Evolutionary conservation across 2,329 filamentous ascomycete genomes (phyloP), one percentile per base, ranked within the genome.

Genomic region (Cladorrhinum sp.): DNA sequence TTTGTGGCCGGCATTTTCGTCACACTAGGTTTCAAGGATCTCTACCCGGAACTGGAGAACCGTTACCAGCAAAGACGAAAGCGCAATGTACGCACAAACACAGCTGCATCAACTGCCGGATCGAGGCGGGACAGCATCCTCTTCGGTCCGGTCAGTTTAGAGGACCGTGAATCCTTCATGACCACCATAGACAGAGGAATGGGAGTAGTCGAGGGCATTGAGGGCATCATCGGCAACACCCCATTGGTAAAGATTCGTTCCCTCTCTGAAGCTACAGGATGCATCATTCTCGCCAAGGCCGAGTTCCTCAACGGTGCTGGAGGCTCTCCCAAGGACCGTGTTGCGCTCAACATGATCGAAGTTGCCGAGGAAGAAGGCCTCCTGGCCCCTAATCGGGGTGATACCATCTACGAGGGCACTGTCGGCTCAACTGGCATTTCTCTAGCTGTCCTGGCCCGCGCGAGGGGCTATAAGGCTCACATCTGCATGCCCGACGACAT

Each of bases 401-500:
- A 99, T 74, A 96, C 91, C 49, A 92, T 99, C 70, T 99, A 98
- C 75, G 95, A 99, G 78, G 95, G 95, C 66, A 99, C 95, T 1
- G 93, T 96, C 16, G 95, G 95, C 62, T 96, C 91, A 72, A 99
- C 95, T 0, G 95, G 95, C 21, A 98, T 99, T 69, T 97, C 93
- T 16, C 82, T 99, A 9, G 95, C 95, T 2, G 91, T 91, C 0
- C 85, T 99, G 55, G 93, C 92, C 55, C 85, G 93, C 67, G 93
- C 95, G 21, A 85, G 87, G 74, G 95, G 95, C 33, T 98, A 98
- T 78, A 85, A 88, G 66, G 92, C 92, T 30, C 91, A 98, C 75
- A 98, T 99, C 67, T 97, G 92, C 80, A 98, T 99, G 92, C 94
- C 95, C 53, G 87, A 91, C 72, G 95, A 99, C 77, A 90, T 96